Conservation (phyloP, 768 basidiomycete species). For the Lentinula sp. region DNA sequence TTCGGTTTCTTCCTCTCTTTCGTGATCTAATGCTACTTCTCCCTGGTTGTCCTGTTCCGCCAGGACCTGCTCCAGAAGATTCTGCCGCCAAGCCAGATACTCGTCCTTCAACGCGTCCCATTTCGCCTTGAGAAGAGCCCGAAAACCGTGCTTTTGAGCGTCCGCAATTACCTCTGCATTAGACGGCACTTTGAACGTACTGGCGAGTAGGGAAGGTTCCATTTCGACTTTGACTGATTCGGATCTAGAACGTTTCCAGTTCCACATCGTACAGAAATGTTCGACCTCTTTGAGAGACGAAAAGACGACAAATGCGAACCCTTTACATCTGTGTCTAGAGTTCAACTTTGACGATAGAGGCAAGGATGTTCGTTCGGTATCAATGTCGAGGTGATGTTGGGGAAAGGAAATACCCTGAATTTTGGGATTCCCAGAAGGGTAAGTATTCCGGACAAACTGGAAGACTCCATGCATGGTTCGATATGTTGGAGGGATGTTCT, state of each 20-base stretch:
- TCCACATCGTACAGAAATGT: conserved; percentile 46
- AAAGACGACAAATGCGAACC: conserved; percentile 69
- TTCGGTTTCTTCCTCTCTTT: not conserved
- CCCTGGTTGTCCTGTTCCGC: conserved; percentile 13
- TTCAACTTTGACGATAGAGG: conserved; percentile 30
- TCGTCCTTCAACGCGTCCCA: conserved; percentile 67
- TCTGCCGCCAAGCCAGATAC: conserved; percentile 58
- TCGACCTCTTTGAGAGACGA: conserved; percentile 30
- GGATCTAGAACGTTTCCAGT: conserved; percentile 41
- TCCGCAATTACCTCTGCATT: conserved; percentile 20
- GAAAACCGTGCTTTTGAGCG: conserved; percentile 54
- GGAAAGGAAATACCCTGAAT: conserved; percentile 56
- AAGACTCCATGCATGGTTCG: conserved; percentile 46
- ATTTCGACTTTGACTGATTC: not conserved
- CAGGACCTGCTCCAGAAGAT: conserved; percentile 41
- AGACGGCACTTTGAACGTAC: not conserved
- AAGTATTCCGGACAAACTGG: conserved; percentile 28
- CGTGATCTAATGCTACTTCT: conserved; percentile 16
- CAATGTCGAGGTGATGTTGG: conserved; percentile 53
- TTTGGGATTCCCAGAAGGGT: conserved; percentile 9
- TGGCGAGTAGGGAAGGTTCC: not conserved
- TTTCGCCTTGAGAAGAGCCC: conserved; percentile 43
- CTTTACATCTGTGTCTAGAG: conserved; percentile 56
- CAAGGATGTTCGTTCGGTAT: not conserved
- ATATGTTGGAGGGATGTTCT: conserved; percentile 56